These are phyloP conservation scores for Leishmania major DNA, from an alignment of 208 protist genomes.

Conservation along the genomic window DNA sequence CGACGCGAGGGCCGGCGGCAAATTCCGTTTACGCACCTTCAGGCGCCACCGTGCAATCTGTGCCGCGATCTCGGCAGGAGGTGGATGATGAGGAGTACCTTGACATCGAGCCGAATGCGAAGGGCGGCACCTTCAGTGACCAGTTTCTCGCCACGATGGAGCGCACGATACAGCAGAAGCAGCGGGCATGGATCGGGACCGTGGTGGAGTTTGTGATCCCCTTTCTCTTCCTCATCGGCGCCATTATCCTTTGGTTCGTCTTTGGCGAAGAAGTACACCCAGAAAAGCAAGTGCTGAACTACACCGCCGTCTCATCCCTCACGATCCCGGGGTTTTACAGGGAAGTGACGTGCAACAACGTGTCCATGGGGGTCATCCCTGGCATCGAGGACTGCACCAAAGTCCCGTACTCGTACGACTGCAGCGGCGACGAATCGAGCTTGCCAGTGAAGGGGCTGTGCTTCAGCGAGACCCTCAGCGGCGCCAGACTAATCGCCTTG, in stretches of 20 bases:
- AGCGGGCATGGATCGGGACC: slow-evolving; percentile 25
- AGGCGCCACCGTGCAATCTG: not conserved
- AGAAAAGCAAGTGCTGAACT: slow-evolving; percentile 8
- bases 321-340: slow-evolving; percentile 26
- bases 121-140: slow-evolving; percentile 39
- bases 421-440: slow-evolving; percentile 45
- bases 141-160: slow-evolving; percentile 51
- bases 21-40: not conserved
- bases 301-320: slow-evolving; percentile 4
- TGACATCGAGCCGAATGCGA: slow-evolving; percentile 36
- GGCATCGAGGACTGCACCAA: slow-evolving; percentile 16
- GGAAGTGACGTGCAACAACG: slow-evolving; percentile 35
- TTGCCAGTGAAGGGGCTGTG: slow-evolving; percentile 48
- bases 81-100: slow-evolving; percentile 16
- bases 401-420: slow-evolving; percentile 18
- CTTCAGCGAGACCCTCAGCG: slow-evolving; percentile 5
- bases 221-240: slow-evolving; percentile 47
- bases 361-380: slow-evolving; percentile 17
- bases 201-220: slow-evolving; percentile 53
- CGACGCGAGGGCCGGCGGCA: not conserved
- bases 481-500: slow-evolving; percentile 1
- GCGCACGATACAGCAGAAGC: slow-evolving; percentile 48
- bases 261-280: slow-evolving; percentile 38
- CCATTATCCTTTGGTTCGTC: slow-evolving; percentile 48
- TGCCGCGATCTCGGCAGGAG: slow-evolving; percentile 1